A percentile compares a stretch with the other conserved stretches of the same genome.
Conservation (phyloP, 2,329 filamentous ascomycete genomes). For the Fusarium sulawesiense region DNA sequence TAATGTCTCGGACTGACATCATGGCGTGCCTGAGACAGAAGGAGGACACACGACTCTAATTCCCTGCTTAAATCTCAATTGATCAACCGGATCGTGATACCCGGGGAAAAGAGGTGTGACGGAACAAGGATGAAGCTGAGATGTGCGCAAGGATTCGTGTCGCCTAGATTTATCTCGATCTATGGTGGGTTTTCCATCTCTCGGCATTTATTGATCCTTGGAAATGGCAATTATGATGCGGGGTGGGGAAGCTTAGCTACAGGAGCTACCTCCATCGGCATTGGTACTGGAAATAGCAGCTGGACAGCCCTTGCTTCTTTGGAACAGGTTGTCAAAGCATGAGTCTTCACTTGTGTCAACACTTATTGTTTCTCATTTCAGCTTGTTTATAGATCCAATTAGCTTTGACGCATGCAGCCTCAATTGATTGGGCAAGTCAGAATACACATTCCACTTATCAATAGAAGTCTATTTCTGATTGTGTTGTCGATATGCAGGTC, state of each 20-base stretch:
- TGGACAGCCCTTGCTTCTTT: not conserved
- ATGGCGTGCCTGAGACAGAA: not conserved
- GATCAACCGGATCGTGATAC: not conserved
- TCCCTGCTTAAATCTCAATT: not conserved
- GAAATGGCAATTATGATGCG: not conserved
- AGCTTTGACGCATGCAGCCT: not conserved
- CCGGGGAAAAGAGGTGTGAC: not conserved
- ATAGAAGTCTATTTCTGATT: not conserved
- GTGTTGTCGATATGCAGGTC: not conserved
- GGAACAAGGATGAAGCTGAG: not conserved
- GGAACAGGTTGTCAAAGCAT: not conserved
- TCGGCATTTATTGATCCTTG: not conserved
- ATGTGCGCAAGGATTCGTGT: not conserved
- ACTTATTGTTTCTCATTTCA: not conserved
- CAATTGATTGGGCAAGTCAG: not conserved
- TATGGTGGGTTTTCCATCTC: not conserved
- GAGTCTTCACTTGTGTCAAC: not conserved
- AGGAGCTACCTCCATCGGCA: not conserved
- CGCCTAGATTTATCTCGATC: not conserved
- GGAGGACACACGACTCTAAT: not conserved
- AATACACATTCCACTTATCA: not conserved
- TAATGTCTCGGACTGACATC: conserved; percentile 9
- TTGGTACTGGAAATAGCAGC: not conserved
- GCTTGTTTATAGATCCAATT: not conserved
- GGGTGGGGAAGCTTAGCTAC: not conserved